Percentiles rank a stretch among this genome's conserved stretches.
Conservation (phyloP, 2,329 filamentous ascomycete genomes). For the Colletotrichum sp. region DNA sequence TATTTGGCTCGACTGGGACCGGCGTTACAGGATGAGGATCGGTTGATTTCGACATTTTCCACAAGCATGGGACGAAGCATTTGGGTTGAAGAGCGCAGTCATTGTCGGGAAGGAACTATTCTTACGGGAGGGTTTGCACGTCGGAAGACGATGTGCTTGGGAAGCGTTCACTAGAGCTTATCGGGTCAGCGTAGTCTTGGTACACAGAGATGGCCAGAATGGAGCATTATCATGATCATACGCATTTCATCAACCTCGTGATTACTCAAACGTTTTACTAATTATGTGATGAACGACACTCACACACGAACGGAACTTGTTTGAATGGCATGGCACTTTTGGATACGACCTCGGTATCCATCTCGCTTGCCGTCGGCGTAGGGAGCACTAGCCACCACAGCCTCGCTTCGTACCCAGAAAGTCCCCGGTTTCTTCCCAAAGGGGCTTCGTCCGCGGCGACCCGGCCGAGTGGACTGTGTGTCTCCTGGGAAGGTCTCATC, state of each 20-base stretch:
- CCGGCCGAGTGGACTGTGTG: not conserved
- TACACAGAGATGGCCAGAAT: not conserved
- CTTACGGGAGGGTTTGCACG: not conserved
- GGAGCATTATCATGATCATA: not conserved
- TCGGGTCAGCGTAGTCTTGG: not conserved
- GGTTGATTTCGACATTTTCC: conserved; percentile 2
- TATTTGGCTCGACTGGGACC: conserved; percentile 7
- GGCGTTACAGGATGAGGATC: conserved; percentile 5
- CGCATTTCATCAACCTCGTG: not conserved
- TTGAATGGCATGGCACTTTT: not conserved
- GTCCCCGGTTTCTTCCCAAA: conserved; percentile 12
- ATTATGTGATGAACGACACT: not conserved
- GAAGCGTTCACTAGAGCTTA: not conserved
- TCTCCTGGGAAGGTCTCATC: not conserved
- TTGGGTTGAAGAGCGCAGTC: not conserved
- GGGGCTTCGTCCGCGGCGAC: conserved; percentile 1
- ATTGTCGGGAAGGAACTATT: not conserved
- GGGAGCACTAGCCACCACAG: conserved; percentile 13
- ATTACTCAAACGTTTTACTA: not conserved
- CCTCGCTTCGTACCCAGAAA: not conserved
- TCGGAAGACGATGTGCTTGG: not conserved
- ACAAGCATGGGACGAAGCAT: conserved; percentile 7
- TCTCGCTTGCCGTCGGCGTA: conserved; percentile 12
- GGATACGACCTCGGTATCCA: not conserved
- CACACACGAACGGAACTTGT: not conserved